Evolutionary conservation across 768 basidiomycete genomes (phyloP).

Genomic region (Pholiota molesta): DNA sequence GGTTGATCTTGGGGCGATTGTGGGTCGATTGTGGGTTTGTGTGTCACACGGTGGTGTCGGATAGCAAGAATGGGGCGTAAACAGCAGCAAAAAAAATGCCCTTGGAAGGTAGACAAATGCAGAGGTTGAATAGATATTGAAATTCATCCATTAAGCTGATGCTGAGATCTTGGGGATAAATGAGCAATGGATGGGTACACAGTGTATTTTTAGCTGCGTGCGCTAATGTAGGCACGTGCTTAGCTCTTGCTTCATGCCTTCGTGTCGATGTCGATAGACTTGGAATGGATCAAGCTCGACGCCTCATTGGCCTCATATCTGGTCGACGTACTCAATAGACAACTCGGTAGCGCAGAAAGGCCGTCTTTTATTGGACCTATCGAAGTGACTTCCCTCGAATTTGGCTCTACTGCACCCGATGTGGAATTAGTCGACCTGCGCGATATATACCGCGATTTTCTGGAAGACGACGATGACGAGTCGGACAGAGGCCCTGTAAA

Average conservation of each 20-base stretch:
- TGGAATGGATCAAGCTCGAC: slow-evolving; percentile 90
- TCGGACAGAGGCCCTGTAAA: slow-evolving; percentile 52
- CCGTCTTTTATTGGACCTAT: slow-evolving; percentile 97
- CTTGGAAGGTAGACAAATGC: neutral
- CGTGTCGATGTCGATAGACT: slow-evolving; percentile 84
- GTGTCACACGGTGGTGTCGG: too few species aligned
- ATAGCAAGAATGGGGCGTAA: too few species aligned
- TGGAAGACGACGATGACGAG: slow-evolving; percentile 79
- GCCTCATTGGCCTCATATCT: slow-evolving; percentile 67
- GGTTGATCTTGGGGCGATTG: too few species aligned
- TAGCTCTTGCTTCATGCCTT: slow-evolving; percentile 17
- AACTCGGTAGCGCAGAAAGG: slow-evolving; percentile 68
- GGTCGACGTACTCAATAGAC: slow-evolving; percentile 76
- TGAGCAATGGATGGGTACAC: too few species aligned
- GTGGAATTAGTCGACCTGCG: slow-evolving; percentile 90
- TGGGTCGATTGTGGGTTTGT: too few species aligned
- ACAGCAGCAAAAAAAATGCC: too few species aligned
- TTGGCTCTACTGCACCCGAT: slow-evolving; percentile 82
- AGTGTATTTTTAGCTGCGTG: neutral
- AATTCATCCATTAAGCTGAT: too few species aligned
- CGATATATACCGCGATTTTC: slow-evolving; percentile 94
- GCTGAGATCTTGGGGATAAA: too few species aligned
- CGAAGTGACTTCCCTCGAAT: slow-evolving; percentile 82
- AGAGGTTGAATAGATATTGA: too few species aligned
- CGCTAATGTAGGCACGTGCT: slow-evolving; percentile 17